phyloP scores from a whole-genome alignment of 257 asterid species.

The Capsicum rhomboideum region DNA sequence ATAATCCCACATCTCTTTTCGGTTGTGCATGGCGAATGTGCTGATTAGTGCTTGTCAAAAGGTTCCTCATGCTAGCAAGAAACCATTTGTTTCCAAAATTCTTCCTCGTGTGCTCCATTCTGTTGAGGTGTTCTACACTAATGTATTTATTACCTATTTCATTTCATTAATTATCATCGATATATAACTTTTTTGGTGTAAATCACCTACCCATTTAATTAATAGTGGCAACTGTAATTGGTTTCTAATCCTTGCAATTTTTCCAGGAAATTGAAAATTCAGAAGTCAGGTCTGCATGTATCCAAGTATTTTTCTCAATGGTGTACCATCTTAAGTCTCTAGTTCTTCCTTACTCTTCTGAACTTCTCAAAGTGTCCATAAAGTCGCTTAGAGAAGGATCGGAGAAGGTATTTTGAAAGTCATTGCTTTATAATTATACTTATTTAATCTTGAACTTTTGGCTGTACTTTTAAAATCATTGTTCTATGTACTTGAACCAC shows the following conservation, averaged over 20 bases:
- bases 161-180: not conserved
- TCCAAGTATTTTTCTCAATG: constrained; percentile 66
- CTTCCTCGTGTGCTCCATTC: constrained; percentile 42
- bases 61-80: constrained; percentile 46
- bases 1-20: constrained; percentile 37
- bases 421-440: not conserved
- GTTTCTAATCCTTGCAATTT: not conserved
- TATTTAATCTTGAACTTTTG: not conserved
- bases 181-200: not conserved
- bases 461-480: not conserved
- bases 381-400: constrained; percentile 59
- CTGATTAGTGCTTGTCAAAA: constrained; percentile 86
- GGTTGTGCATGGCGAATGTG: constrained; percentile 84
- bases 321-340: constrained; percentile 66
- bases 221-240: not conserved
- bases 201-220: not conserved
- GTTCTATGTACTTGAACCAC: not conserved
- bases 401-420: constrained; percentile 39
- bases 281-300: constrained; percentile 65
- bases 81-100: constrained; percentile 41
- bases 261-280: constrained; percentile 42
- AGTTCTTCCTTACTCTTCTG: constrained; percentile 45
- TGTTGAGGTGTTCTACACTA: constrained; percentile 24
- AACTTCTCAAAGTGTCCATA: constrained; percentile 42
- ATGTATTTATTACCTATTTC: not conserved